Base-by-base conservation (phyloP, 148 eudicot genomes). In the Rhododendron kiyosumense region DNA sequence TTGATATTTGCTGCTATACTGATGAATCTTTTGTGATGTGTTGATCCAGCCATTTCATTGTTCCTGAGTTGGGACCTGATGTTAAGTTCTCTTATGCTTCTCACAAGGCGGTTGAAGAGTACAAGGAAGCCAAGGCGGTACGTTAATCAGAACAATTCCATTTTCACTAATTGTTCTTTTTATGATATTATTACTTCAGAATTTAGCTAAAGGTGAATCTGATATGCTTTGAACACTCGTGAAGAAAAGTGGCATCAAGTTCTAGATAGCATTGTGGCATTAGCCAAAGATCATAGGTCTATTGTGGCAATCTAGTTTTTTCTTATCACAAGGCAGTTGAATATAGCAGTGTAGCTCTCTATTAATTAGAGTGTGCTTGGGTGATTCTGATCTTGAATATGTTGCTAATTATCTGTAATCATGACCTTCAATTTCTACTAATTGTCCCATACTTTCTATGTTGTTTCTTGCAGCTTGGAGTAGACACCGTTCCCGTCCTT, bases 41-140 rank as follows among this genome's bases (percentile, higher is more conserved):
- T 86, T 85, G 83, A 43, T 85, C 20, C 91, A 95, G 98, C 92
- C 98, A 95, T 78, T 95, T 89, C 94, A 95, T 95, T 86, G 98
- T 94, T 88, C 98, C 98, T 45, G 98, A 95, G 88, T 91, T 95
- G 94, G 95, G 95, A 28, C 96, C 98, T 65, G 96, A 95, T 0
- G 90, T 93, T 67, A 89, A 88, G 32, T 95, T 95, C 86, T 90
- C 96, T 28, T 95, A 95, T 84, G 89, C 95, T 78, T 94, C 94
- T 28, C 98, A 93, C 94, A 94, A 95, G 92, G 96, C 96, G 54
- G 94, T 95, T 52, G 85, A 89, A 17, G 98, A 95, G 85, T 95
- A 91, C 87, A 94, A 93, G 92, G 96, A 92, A 81, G 96, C 95
- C 69, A 94, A 94, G 89, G 94, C 92, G 86, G 98, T 95, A 93